Evolutionary conservation across 345 rosid genomes (phyloP), one percentile per base, ranked within the genome.

Genomic region (Eutrema heterophyllum): DNA sequence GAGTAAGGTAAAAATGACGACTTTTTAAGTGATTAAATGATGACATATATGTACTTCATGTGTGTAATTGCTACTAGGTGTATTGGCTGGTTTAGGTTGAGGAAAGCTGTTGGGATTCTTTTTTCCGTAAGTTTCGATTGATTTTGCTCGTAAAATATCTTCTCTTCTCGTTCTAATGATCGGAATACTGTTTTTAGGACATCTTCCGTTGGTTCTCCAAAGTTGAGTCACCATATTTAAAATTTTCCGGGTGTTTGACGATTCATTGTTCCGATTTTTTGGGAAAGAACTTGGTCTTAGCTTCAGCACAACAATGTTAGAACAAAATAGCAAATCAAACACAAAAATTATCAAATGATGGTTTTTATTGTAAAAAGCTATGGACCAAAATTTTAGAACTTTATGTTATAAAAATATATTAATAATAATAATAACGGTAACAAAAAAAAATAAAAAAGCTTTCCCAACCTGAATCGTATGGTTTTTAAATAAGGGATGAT

Each of bases 261-360:
- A 16, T 52, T n/a, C 30, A 1, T 68, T 29, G 1, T 54, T 68
- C n/a, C 7, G 10, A 10, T 16, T 24, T 55, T 32, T 2, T 12
- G 73, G 73, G 3, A 4, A 11, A 56, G 7, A 55, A 54, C 44
- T 68, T 56, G 73, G 73, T 38, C 18, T 56, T 44, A 68, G 30
- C 73, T 68, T 6, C 36, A 27, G 5, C 35, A 27, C 35, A 52
- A 11, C 32, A 51, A 51, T 51, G 32, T 51, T 21, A 24, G 3
- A 51, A 13, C 10, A 51, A 24, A 10, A 51, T 10, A 50, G 9
- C 1, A 21, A 21, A 24, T 51, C 21, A 50, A 21, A 1, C 32
- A 50, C 11, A 24, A 51, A 26, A 51, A 21, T 4, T 50, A 51
- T 27, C 1, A 29, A 11, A 51, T 26, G 33, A 12, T 52, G 53